Evolutionary conservation across 495 filamentous ascomycete genomes (phyloP).

Genomic region (Penicillium atrosanguineum): DNA sequence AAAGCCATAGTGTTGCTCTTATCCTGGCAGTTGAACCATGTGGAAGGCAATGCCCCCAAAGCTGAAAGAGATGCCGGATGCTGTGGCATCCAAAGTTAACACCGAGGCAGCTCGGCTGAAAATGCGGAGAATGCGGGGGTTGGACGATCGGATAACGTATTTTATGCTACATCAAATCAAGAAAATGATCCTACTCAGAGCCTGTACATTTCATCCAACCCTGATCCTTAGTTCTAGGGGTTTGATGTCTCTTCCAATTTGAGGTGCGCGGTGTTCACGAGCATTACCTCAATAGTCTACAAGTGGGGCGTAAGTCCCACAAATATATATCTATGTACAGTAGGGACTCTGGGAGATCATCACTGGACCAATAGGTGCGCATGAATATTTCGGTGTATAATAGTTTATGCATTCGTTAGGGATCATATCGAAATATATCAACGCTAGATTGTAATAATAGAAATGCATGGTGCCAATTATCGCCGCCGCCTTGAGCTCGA

Average conservation of each 20-base stretch:
- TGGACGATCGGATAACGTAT: background rate
- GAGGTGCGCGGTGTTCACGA: too few relatives aligned
- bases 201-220: background rate
- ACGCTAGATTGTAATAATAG: background rate
- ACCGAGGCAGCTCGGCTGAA: slow-evolving; percentile 12
- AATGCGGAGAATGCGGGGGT: slow-evolving; percentile 11
- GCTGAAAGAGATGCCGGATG: background rate
- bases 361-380: too few relatives aligned
- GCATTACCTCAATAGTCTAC: too few relatives aligned
- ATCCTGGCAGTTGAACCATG: background rate
- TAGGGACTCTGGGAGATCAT: too few relatives aligned
- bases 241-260: too few relatives aligned
- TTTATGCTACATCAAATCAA: too few relatives aligned
- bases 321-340: too few relatives aligned
- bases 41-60: background rate
- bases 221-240: background rate
- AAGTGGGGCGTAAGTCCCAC: too few relatives aligned
- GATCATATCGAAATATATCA: background rate
- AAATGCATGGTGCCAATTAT: background rate
- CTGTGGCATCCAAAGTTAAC: background rate
- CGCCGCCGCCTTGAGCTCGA: slow-evolving; percentile 16
- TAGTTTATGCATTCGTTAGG: background rate
- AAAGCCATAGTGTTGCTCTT: slow-evolving; percentile 11
- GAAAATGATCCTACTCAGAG: background rate
- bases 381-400: background rate